These are phyloP conservation scores for Ilex aquifolium DNA, from an alignment of 257 asterid species.

Conservation along the genomic window DNA sequence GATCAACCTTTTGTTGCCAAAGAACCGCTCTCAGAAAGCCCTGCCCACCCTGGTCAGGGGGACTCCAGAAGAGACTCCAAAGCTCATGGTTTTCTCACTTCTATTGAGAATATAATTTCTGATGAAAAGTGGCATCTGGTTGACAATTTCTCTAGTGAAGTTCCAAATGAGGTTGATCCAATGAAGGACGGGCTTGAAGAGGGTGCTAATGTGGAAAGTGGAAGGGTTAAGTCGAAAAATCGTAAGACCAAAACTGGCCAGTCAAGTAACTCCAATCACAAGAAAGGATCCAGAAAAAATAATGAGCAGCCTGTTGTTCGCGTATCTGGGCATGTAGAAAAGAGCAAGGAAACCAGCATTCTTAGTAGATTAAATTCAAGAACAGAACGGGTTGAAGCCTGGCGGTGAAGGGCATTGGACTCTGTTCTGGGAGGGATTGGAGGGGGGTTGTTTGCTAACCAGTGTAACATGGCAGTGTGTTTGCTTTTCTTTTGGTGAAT, in stretches of 20 bases:
- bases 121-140: slow-evolving; percentile 19
- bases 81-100: slow-evolving; percentile 21
- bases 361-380: slow-evolving; percentile 46
- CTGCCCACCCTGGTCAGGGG: slow-evolving; percentile 13
- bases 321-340: slow-evolving; percentile 27
- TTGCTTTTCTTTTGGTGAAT: slow-evolving; percentile 2
- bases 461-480: slow-evolving; percentile 1
- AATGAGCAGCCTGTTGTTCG: slow-evolving; percentile 21
- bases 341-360: slow-evolving; percentile 31
- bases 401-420: slow-evolving; percentile 44
- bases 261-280: slow-evolving; percentile 23
- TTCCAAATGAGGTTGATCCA: slow-evolving; percentile 7
- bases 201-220: slow-evolving; percentile 11
- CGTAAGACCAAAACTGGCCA: slow-evolving; percentile 36
- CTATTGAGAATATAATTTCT: slow-evolving; percentile 27
- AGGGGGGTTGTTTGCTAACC: slow-evolving; percentile 1
- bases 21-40: slow-evolving; percentile 3
- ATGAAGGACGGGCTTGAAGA: slow-evolving; percentile 12
- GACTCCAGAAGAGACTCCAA: slow-evolving; percentile 17
- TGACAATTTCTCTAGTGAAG: slow-evolving; percentile 13
- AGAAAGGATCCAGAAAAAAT: slow-evolving; percentile 31
- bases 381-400: slow-evolving; percentile 53
- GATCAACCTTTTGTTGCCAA: slow-evolving; percentile 7
- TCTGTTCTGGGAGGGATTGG: too few species aligned
- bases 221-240: slow-evolving; percentile 30